A percentile compares a stretch with the other conserved stretches of the same genome.
Conservation (phyloP, 495 filamentous ascomycete genomes). For the Daldinia grandis region DNA sequence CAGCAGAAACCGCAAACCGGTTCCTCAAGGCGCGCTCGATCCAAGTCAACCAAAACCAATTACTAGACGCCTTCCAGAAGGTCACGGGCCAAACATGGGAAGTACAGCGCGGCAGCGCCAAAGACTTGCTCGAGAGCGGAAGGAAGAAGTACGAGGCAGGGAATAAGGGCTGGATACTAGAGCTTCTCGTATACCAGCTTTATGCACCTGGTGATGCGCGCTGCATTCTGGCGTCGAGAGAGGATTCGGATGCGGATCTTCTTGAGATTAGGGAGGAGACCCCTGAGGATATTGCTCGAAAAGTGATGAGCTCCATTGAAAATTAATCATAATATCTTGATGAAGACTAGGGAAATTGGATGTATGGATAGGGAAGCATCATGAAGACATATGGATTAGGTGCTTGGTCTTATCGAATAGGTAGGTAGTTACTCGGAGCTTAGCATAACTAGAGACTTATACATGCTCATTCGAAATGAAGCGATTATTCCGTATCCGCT, state of each 20-base stretch:
- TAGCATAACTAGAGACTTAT: no score
- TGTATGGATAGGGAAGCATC: no score
- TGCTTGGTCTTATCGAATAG: no score
- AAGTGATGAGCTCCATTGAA: constrained; percentile 1
- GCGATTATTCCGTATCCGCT: no score
- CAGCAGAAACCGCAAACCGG: constrained; percentile 57
- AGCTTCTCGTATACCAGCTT: constrained; percentile 42
- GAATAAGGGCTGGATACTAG: constrained; percentile 29
- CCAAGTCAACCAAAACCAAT: constrained; percentile 50
- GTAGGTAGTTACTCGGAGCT: no score
- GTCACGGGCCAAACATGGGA: constrained; percentile 45
- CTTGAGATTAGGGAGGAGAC: constrained; percentile 38
- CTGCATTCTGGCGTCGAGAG: constrained; percentile 37
- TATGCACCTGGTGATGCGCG: constrained; percentile 37
- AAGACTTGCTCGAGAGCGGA: constrained; percentile 44
- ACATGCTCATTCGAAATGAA: no score
- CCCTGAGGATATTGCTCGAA: constrained; percentile 20
- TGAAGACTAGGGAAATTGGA: no score
- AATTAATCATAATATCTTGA: no score
- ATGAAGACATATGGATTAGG: no score
- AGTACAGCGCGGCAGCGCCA: constrained; percentile 40
- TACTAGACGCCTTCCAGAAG: constrained; percentile 53
- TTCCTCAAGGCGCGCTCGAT: constrained; percentile 54
- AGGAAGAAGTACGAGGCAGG: constrained; percentile 34
- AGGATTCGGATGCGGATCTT: constrained; percentile 34